phyloP scores from a whole-genome alignment of 2,329 filamentous ascomycete species.

The Zymoseptoria crescenta region DNA sequence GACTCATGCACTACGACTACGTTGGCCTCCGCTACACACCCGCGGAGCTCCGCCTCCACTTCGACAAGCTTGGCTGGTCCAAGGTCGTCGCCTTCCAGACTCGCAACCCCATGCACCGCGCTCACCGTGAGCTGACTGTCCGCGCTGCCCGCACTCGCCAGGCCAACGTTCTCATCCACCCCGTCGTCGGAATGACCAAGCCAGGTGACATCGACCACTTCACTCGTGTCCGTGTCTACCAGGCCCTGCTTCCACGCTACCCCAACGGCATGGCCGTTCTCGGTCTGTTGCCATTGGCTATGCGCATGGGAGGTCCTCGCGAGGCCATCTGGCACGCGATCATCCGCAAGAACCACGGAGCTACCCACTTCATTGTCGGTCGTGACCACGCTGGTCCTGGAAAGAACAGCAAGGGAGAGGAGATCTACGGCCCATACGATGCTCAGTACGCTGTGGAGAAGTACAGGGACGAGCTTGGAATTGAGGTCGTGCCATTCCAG shows the following conservation, averaged over 20 bases:
- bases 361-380: constrained; percentile 98
- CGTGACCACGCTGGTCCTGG: constrained; percentile 96
- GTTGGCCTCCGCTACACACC: constrained; percentile 93
- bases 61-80: constrained; percentile 98
- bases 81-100: constrained; percentile 99
- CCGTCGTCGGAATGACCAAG: constrained; percentile 96
- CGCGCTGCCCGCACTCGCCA: constrained; percentile 91
- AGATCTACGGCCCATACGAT: constrained; percentile 98
- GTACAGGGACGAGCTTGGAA: constrained; percentile 92
- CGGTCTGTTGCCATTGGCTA: constrained; percentile 87
- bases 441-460: constrained; percentile 94
- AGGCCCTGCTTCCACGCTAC: constrained; percentile 91
- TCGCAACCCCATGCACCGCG: constrained; percentile 97
- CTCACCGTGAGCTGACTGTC: constrained; percentile 95
- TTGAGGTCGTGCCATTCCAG: constrained; percentile 98
- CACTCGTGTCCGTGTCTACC: constrained; percentile 96
- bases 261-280: constrained; percentile 98
- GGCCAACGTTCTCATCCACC: constrained; percentile 98
- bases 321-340: constrained; percentile 99
- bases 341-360: constrained; percentile 98
- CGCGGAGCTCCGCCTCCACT: constrained; percentile 88
- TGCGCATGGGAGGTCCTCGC: constrained; percentile 97
- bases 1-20: constrained; percentile 97
- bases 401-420: constrained; percentile 93
- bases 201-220: constrained; percentile 99